Percentiles rank a stretch among this genome's conserved stretches.
phyloP scores from a whole-genome alignment of 306 rosid genomes.

The Styphnolobium japonicum region DNA sequence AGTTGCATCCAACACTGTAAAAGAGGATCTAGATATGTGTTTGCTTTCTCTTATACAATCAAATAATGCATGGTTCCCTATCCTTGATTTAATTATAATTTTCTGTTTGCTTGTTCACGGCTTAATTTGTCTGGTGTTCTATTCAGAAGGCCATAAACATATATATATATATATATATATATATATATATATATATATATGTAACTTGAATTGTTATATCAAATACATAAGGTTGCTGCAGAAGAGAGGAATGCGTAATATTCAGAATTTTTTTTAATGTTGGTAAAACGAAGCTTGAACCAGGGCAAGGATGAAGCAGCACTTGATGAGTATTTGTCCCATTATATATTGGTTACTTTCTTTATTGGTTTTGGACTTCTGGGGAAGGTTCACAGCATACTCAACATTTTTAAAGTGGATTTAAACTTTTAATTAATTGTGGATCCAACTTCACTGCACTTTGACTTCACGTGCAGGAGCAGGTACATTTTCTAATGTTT shows the following conservation, averaged over 20 bases:
- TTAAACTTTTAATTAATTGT: neutral
- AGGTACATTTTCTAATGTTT: neutral
- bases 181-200: too few species aligned
- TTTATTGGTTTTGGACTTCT: neutral
- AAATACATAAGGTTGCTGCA: neutral
- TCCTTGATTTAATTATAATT: neutral
- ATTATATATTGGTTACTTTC: neutral
- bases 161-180: too few species aligned
- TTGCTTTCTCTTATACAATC: neutral
- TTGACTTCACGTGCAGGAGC: slow-evolving; percentile 15
- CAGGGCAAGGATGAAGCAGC: neutral
- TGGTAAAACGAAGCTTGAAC: neutral
- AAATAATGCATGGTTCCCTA: neutral
- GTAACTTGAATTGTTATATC: neutral
- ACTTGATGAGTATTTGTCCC: neutral
- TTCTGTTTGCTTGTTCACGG: neutral
- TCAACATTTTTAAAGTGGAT: neutral
- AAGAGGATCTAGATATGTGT: neutral
- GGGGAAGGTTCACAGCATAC: neutral
- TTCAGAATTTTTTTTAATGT: neutral
- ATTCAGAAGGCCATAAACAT: neutral
- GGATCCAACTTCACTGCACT: neutral
- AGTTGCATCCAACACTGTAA: neutral
- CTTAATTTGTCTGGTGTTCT: neutral
- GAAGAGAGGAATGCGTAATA: neutral